Conservation (phyloP, 805 yeast species). For the Yarrowia sp. region DNA sequence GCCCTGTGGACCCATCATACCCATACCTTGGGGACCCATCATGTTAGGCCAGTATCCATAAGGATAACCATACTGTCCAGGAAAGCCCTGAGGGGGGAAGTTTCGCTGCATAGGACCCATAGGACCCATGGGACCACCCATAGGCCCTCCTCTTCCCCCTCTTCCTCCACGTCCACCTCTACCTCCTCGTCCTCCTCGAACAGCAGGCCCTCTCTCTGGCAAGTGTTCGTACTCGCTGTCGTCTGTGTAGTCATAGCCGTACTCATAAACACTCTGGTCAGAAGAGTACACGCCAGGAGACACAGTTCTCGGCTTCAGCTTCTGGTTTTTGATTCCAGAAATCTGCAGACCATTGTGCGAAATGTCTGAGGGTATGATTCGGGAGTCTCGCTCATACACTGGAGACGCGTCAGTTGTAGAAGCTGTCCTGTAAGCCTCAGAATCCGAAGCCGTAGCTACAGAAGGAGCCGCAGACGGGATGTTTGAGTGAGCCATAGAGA, state of each 20-base stretch:
- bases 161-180: conserved; percentile 5
- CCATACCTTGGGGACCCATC: conserved; percentile 30
- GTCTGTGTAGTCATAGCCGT: conserved; percentile 24
- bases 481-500: conserved; percentile 25
- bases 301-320: background rate
- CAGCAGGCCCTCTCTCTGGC: background rate
- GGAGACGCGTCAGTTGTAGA: conserved; percentile 30
- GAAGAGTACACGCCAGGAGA: conserved; percentile 32
- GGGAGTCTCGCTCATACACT: conserved; percentile 12
- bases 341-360: conserved; percentile 16
- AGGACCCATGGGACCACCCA: conserved; percentile 4
- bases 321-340: conserved; percentile 19
- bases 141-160: conserved; percentile 9
- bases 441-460: conserved; percentile 22
- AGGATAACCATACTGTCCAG: conserved; percentile 11
- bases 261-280: conserved; percentile 20
- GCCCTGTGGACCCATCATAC: conserved; percentile 7
- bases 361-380: conserved; percentile 24
- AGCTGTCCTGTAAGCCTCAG: conserved; percentile 27
- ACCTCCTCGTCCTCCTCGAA: conserved; percentile 6
- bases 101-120: conserved; percentile 5
- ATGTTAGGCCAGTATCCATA: conserved; percentile 28
- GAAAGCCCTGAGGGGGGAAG: conserved; percentile 16
- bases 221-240: conserved; percentile 32
- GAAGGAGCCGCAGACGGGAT: conserved; percentile 19